A percentile compares a stretch with the other conserved stretches of the same genome.
phyloP scores from a whole-genome alignment of 176 grass and related monocot species.

The Saccharum spontaneum region DNA sequence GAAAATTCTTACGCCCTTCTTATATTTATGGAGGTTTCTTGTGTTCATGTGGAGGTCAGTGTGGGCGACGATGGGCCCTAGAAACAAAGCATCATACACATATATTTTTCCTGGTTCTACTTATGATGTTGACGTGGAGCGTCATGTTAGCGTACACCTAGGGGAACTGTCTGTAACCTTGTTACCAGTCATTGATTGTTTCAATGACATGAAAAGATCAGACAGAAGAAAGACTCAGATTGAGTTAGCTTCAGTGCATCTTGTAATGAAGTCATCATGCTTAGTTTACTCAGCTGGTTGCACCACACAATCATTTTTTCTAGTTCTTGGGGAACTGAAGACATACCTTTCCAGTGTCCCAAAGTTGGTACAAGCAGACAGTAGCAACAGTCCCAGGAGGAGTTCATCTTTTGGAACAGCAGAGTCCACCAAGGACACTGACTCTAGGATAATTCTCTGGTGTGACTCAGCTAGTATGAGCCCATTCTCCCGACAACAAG shows the following conservation, averaged over 20 bases:
- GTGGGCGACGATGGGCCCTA: constrained; percentile 20
- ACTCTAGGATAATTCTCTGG: constrained; percentile 56
- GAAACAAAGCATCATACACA: constrained; percentile 28
- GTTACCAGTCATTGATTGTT: constrained; percentile 29
- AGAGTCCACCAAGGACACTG: constrained; percentile 29
- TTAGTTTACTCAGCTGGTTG: constrained; percentile 55
- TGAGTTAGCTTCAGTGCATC: constrained; percentile 34
- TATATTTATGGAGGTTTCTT: constrained; percentile 53
- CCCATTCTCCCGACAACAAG: constrained; percentile 30
- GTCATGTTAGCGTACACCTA: constrained; percentile 54
- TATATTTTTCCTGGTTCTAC: constrained; percentile 44
- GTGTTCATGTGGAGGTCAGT: constrained; percentile 43
- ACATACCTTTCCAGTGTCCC: constrained; percentile 29
- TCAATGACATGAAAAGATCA: constrained; percentile 15
- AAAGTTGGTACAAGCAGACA: constrained; percentile 15
- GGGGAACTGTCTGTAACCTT: constrained; percentile 65
- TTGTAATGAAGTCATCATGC: constrained; percentile 56
- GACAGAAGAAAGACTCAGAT: constrained; percentile 28
- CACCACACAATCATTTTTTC: constrained; percentile 49
- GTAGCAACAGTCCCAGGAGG: constrained; percentile 23
- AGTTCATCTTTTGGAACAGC: constrained; percentile 46
- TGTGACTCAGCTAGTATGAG: constrained; percentile 51
- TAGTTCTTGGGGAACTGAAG: constrained; percentile 56
- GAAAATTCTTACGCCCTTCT: constrained; percentile 48
- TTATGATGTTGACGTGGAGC: constrained; percentile 46